Conservation (phyloP, 2,329 filamentous ascomycete species). For the Stagonosporopsis rhizophila region DNA sequence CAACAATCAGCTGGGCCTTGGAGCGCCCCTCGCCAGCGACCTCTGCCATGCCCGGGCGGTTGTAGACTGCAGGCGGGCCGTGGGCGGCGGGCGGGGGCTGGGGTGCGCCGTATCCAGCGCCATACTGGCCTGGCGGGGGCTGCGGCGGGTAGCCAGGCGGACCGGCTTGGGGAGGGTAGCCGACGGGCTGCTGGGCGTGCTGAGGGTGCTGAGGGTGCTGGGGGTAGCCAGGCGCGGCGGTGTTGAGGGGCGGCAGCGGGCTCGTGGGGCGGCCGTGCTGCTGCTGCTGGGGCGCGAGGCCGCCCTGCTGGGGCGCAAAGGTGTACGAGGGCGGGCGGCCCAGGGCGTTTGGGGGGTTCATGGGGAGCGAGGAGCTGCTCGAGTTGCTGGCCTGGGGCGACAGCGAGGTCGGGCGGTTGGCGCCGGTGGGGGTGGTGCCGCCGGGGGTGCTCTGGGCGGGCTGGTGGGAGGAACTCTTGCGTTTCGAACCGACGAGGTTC, state of each 20-base stretch:
- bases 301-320: slow-evolving; percentile 54
- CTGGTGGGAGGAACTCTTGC: slow-evolving; percentile 68
- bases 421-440: slow-evolving; percentile 48
- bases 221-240: slow-evolving; percentile 55
- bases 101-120: slow-evolving; percentile 37
- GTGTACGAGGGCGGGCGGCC: slow-evolving; percentile 71
- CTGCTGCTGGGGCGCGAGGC: slow-evolving; percentile 41
- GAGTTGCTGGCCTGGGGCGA: slow-evolving; percentile 50
- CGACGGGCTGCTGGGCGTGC: slow-evolving; percentile 39
- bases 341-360: slow-evolving; percentile 62
- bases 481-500: slow-evolving; percentile 81
- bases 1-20: slow-evolving; percentile 97
- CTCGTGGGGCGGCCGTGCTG: slow-evolving; percentile 57
- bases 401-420: slow-evolving; percentile 49
- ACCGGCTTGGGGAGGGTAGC: slow-evolving; percentile 50
- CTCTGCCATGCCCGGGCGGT: slow-evolving; percentile 60
- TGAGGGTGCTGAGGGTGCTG: slow-evolving; percentile 52
- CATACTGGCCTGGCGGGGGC: slow-evolving; percentile 34
- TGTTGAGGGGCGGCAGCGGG: slow-evolving; percentile 65
- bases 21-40: slow-evolving; percentile 87
- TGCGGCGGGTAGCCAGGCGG: slow-evolving; percentile 46
- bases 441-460: slow-evolving; percentile 43
- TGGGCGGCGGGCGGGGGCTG: slow-evolving; percentile 40
- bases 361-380: slow-evolving; percentile 54
- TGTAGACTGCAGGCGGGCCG: slow-evolving; percentile 42